A percentile compares a stretch with the other conserved stretches of the same genome.
phyloP scores from a whole-genome alignment of 176 grass and related monocot species.

The Lolium multiflorum region DNA sequence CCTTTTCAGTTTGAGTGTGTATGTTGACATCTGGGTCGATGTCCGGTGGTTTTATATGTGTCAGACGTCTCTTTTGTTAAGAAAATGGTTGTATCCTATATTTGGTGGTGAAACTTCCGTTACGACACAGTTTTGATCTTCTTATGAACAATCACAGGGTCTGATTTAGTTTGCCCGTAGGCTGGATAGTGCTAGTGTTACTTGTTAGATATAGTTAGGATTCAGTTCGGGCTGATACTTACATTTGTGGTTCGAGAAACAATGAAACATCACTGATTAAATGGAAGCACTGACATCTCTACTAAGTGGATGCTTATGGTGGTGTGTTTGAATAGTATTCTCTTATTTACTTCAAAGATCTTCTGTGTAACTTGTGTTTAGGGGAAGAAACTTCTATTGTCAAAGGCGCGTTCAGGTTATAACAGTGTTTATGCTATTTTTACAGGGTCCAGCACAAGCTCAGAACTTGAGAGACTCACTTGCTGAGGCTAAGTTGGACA shows the following conservation, averaged over 20 bases:
- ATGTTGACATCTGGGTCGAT: not conserved
- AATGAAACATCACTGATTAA: too few relatives aligned
- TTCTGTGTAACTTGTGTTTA: not conserved
- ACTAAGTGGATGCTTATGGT: not conserved
- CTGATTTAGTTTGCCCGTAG: too few relatives aligned
- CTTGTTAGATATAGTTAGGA: too few relatives aligned
- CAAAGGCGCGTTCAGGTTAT: not conserved
- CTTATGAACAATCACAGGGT: too few relatives aligned
- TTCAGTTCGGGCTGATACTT: too few relatives aligned
- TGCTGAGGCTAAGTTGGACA: conserved; percentile 75
- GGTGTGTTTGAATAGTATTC: not conserved
- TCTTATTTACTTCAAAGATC: conserved; percentile 5
- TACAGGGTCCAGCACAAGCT: conserved; percentile 84
- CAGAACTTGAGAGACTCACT: conserved; percentile 94
- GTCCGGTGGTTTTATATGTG: not conserved
- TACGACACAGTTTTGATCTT: not conserved
- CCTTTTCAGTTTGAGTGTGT: not conserved
- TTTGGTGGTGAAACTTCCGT: not conserved
- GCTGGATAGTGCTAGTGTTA: too few relatives aligned
- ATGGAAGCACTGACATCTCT: too few relatives aligned
- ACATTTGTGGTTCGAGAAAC: too few relatives aligned
- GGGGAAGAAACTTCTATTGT: not conserved
- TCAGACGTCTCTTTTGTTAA: not conserved
- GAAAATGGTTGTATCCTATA: not conserved
- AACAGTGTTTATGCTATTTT: conserved; percentile 32